phyloP scores from a whole-genome alignment of 2,329 filamentous ascomycete species.

The Beauveria sp. region DNA sequence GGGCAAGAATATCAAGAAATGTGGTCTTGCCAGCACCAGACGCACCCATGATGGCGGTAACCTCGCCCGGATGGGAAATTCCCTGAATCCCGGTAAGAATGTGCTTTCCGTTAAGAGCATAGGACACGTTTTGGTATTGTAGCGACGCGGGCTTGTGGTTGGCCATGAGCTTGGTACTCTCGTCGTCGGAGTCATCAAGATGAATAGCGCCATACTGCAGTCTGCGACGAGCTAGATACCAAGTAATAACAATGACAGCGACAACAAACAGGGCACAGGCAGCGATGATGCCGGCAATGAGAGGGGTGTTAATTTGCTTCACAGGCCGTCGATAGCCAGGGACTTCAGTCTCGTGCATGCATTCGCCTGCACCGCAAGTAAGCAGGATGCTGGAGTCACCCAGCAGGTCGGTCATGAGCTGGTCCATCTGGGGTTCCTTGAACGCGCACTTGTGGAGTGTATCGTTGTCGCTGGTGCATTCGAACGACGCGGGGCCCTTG shows the following conservation, averaged over 20 bases:
- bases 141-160: conserved; percentile 88
- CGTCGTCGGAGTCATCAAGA: conserved; percentile 84
- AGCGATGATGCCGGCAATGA: conserved; percentile 91
- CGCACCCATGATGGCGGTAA: conserved; percentile 96
- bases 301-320: conserved; percentile 39
- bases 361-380: conserved; percentile 79
- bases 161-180: conserved; percentile 75
- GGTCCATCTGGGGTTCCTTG: conserved; percentile 86
- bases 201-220: conserved; percentile 65
- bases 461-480: conserved; percentile 60
- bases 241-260: conserved; percentile 72
- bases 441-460: conserved; percentile 66
- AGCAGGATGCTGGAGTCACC: conserved; percentile 85
- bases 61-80: conserved; percentile 86
- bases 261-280: conserved; percentile 80
- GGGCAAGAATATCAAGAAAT: conserved; percentile 89
- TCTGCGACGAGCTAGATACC: conserved; percentile 77
- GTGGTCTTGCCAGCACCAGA: conserved; percentile 97
- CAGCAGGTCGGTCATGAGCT: conserved; percentile 80
- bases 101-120: conserved; percentile 77
- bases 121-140: conserved; percentile 82
- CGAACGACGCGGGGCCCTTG: conserved; percentile 79
- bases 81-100: conserved; percentile 78
- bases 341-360: conserved; percentile 84
- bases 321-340: conserved; percentile 68